Conservation (phyloP, 768 basidiomycete species). For the Neoboletus magnificus region DNA sequence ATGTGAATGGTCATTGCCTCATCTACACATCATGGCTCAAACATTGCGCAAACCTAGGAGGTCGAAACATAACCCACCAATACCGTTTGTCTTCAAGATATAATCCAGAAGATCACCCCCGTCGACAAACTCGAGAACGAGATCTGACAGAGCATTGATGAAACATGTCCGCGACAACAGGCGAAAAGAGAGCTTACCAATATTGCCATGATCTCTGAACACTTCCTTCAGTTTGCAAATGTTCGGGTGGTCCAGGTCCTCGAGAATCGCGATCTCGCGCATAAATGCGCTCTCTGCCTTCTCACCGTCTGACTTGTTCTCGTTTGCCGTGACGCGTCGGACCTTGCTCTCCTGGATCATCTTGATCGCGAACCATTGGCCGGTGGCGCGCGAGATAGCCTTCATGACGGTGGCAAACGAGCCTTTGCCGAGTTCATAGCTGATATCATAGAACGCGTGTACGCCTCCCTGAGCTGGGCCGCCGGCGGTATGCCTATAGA, state of each 20-base stretch:
- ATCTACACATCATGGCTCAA: constrained; percentile 27
- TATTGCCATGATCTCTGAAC: constrained; percentile 61
- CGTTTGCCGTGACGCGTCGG: constrained; percentile 35
- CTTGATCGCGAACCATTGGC: constrained; percentile 83
- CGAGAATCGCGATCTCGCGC: constrained; percentile 78
- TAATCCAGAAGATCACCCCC: constrained; percentile 88
- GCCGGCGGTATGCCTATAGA: constrained; percentile 63
- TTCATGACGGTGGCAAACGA: constrained; percentile 90
- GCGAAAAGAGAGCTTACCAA: constrained; percentile 42
- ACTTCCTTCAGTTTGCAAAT: constrained; percentile 79
- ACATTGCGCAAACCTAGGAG: not conserved
- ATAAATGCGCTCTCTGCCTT: constrained; percentile 44
- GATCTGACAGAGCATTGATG: constrained; percentile 45
- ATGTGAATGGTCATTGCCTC: constrained; percentile 64
- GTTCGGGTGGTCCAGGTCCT: constrained; percentile 72
- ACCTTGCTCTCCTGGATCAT: constrained; percentile 62
- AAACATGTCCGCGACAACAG: constrained; percentile 7
- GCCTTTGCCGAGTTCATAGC: constrained; percentile 78
- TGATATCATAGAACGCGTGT: constrained; percentile 63
- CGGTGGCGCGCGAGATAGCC: constrained; percentile 68
- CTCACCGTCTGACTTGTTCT: constrained; percentile 26
- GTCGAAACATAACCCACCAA: constrained; percentile 45
- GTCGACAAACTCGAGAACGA: constrained; percentile 80
- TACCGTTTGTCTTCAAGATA: constrained; percentile 58
- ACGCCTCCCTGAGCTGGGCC: constrained; percentile 51